phyloP scores from a whole-genome alignment of 1,139 yeast species.

The Yamadazyma friedrichii region DNA sequence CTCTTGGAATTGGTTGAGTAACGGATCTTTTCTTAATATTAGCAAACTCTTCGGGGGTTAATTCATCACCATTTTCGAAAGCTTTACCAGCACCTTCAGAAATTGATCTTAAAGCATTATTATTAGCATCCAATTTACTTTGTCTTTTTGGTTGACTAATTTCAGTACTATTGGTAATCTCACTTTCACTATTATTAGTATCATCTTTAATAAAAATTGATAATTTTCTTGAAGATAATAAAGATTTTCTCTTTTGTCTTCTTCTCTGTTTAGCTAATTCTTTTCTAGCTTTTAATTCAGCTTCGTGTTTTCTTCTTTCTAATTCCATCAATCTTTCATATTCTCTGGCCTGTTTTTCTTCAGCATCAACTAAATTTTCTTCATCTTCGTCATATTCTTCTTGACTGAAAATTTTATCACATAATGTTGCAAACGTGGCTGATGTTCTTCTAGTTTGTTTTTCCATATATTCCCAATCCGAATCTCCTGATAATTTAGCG shows the following conservation, averaged over 20 bases:
- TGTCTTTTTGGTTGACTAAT: slow-evolving; percentile 42
- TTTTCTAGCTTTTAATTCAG: slow-evolving; percentile 43
- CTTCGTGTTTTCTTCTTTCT: slow-evolving; percentile 51
- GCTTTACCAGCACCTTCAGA: slow-evolving; percentile 34
- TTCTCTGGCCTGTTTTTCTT: slow-evolving; percentile 49
- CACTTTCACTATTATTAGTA: slow-evolving; percentile 34
- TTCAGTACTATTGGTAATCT: slow-evolving; percentile 20
- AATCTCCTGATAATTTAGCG: slow-evolving; percentile 65
- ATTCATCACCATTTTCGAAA: slow-evolving; percentile 26
- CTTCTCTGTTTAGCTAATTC: slow-evolving; percentile 47
- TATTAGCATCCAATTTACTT: slow-evolving; percentile 17
- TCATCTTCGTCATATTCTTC: slow-evolving; percentile 58
- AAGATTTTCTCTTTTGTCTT: slow-evolving; percentile 44
- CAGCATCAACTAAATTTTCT: slow-evolving; percentile 47
- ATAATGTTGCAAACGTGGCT: slow-evolving; percentile 72
- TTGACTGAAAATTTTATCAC: slow-evolving; percentile 71
- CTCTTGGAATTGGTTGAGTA: slow-evolving; percentile 40
- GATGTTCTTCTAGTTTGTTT: slow-evolving; percentile 74
- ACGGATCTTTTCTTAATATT: slow-evolving; percentile 46
- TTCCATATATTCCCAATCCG: slow-evolving; percentile 70
- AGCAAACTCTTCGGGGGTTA: slow-evolving; percentile 43
- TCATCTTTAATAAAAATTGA: slow-evolving; percentile 39
- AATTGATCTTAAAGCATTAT: slow-evolving; percentile 29
- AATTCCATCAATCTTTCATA: slow-evolving; percentile 50
- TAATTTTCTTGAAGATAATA: slow-evolving; percentile 40